Evolutionary conservation across 2,329 filamentous ascomycete species (phyloP).

Genomic region (Didymella exigua): DNA sequence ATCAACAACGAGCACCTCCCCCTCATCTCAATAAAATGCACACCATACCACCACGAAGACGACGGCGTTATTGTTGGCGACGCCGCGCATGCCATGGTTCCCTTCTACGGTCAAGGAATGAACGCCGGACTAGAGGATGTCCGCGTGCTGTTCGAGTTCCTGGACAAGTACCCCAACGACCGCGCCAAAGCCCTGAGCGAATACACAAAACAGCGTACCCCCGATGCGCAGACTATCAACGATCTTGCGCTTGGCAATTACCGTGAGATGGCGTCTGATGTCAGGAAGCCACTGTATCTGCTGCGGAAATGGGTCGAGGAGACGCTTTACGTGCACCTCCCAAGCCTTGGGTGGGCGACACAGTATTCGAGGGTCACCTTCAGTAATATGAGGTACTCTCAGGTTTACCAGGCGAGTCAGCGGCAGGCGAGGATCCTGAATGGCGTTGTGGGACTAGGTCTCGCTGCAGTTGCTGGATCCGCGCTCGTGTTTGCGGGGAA

Average conservation of each 20-base stretch:
- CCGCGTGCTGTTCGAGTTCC: slow-evolving; percentile 78
- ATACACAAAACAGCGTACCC: slow-evolving; percentile 75
- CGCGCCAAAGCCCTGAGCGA: slow-evolving; percentile 63
- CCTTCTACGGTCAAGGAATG: slow-evolving; percentile 98
- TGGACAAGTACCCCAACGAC: slow-evolving; percentile 68
- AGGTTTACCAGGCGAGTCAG: slow-evolving; percentile 73
- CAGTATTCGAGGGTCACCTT: slow-evolving; percentile 94
- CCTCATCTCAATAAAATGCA: slow-evolving; percentile 90
- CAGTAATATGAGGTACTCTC: slow-evolving; percentile 87
- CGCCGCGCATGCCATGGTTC: slow-evolving; percentile 96
- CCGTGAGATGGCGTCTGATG: slow-evolving; percentile 87
- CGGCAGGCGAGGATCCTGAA: slow-evolving; percentile 42
- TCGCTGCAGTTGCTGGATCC: slow-evolving; percentile 24
- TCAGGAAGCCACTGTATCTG: slow-evolving; percentile 77
- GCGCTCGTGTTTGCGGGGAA: slow-evolving; percentile 30
- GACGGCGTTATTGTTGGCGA: slow-evolving; percentile 88
- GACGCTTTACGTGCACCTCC: slow-evolving; percentile 75
- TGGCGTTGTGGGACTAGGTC: slow-evolving; percentile 31
- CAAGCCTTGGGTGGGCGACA: slow-evolving; percentile 83
- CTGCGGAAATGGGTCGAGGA: slow-evolving; percentile 88
- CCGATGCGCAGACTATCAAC: slow-evolving; percentile 88
- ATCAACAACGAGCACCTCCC: slow-evolving; percentile 84
- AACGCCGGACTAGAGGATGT: slow-evolving; percentile 97
- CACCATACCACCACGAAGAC: slow-evolving; percentile 79
- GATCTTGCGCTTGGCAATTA: slow-evolving; percentile 92